Evolutionary conservation across 1,284 basidiomycete genomes (phyloP).

Genomic region (Fereydounia khargensis): DNA sequence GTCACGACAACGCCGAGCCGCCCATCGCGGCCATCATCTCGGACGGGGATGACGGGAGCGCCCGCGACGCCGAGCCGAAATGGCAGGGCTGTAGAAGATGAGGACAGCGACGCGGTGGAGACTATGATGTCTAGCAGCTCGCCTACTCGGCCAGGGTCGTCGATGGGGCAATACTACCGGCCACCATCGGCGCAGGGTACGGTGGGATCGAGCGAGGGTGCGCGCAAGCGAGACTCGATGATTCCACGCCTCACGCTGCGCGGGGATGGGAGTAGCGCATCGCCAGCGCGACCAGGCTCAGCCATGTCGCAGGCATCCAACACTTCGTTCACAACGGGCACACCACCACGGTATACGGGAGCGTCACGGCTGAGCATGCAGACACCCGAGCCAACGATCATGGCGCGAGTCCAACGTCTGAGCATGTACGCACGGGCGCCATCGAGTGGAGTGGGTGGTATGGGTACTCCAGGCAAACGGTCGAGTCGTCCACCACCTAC

Average conservation of each 20-base stretch:
- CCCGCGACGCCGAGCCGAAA: not conserved
- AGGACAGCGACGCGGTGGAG: too few relatives aligned
- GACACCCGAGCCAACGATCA: constrained; percentile 48
- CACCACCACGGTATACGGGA: constrained; percentile 25
- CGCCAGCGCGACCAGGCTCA: constrained; percentile 34
- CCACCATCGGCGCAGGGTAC: constrained; percentile 32
- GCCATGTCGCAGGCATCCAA: constrained; percentile 35
- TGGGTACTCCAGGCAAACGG: constrained; percentile 15
- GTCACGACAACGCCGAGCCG: too few relatives aligned
- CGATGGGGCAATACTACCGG: constrained; percentile 39
- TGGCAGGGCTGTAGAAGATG: not conserved
- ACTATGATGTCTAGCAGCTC: too few relatives aligned
- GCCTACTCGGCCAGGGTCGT: constrained; percentile 17
- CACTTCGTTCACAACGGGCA: constrained; percentile 1
- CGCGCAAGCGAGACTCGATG: constrained; percentile 30
- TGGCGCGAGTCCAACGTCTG: constrained; percentile 40
- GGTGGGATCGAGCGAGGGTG: constrained; percentile 20
- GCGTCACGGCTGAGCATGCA: constrained; percentile 43
- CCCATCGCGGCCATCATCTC: not conserved
- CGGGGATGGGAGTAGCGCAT: constrained; percentile 2
- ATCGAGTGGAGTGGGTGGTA: constrained; percentile 19
- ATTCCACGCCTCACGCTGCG: constrained; percentile 34
- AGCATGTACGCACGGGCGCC: constrained; percentile 39
- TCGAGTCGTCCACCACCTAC: constrained; percentile 44
- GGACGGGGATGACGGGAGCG: not conserved